Percentiles rank a stretch among this genome's conserved stretches.
Conservation (phyloP, 768 basidiomycete genomes). For the Boletus vermiculosoides region DNA sequence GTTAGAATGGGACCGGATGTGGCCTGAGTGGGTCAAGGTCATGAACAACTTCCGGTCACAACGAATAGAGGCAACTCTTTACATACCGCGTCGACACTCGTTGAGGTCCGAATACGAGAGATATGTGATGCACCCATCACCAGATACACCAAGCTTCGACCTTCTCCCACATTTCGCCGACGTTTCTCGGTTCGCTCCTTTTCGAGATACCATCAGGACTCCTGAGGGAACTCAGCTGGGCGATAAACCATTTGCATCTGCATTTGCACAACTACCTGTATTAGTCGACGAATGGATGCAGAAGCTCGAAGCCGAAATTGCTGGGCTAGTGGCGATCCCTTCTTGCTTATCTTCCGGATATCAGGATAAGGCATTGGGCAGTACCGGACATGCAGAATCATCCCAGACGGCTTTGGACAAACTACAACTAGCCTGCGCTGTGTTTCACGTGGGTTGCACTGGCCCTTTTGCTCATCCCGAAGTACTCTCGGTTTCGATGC, state of each 20-base stretch:
- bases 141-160: neutral
- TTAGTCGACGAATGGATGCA: constrained; percentile 11
- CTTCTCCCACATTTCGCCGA: constrained; percentile 19
- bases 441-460: constrained; percentile 1
- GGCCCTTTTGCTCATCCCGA: neutral
- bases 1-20: constrained; percentile 13
- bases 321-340: constrained; percentile 11
- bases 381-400: neutral
- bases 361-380: neutral
- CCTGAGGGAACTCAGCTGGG: neutral
- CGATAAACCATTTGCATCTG: constrained; percentile 4
- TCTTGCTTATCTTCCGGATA: neutral
- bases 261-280: constrained; percentile 12
- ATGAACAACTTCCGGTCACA: constrained; percentile 3
- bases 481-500: constrained; percentile 1
- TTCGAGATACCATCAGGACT: constrained; percentile 8
- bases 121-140: constrained; percentile 9
- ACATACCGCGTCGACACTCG: constrained; percentile 5
- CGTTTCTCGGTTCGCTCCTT: constrained; percentile 10
- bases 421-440: constrained; percentile 10
- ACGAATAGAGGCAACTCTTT: constrained; percentile 4
- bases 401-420: neutral
- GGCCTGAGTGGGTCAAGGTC: constrained; percentile 1
- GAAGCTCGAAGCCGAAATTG: constrained; percentile 6
- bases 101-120: constrained; percentile 7